These are phyloP conservation scores for Magnusiomyces suaveolens DNA, from an alignment of 1,139 yeast genomes.

Conservation along the genomic window DNA sequence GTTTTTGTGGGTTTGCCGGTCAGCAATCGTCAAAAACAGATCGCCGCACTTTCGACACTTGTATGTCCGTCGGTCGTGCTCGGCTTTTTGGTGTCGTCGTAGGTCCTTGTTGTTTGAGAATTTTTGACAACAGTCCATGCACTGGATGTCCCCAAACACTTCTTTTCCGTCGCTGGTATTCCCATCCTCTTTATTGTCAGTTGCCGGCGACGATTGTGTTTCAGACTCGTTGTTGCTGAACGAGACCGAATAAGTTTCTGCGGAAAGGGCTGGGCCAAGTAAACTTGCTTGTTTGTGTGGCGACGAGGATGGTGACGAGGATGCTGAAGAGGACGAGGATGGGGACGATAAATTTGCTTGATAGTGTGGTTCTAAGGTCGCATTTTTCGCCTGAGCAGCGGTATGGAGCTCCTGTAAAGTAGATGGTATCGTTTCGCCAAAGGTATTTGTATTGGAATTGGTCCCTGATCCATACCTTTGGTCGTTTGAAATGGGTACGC, in stretches of 20 bases:
- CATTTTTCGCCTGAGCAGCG: too few species aligned
- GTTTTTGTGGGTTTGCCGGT: slow-evolving; percentile 27
- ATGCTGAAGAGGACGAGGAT: not conserved
- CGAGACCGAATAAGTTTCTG: too few species aligned
- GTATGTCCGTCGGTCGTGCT: slow-evolving; percentile 22
- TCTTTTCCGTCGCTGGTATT: not conserved
- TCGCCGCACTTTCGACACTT: slow-evolving; percentile 27
- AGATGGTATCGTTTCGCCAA: too few species aligned
- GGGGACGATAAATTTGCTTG: too few species aligned
- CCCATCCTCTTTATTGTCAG: not conserved
- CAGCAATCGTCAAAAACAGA: slow-evolving; percentile 24
- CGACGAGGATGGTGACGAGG: too few species aligned
- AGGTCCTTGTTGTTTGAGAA: slow-evolving; percentile 20
- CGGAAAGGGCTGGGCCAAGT: not conserved
- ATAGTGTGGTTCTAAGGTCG: too few species aligned
- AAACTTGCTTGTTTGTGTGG: not conserved
- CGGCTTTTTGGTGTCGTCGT: slow-evolving; percentile 22
- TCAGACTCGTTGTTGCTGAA: too few species aligned
- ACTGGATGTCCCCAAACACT: not conserved
- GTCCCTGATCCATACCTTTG: too few species aligned
- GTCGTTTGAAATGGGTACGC: too few species aligned
- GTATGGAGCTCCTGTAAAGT: too few species aligned
- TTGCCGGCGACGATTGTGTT: not conserved
- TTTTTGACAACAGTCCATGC: slow-evolving; percentile 18
- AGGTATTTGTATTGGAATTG: too few species aligned